Evolutionary conservation across 306 rosid species (phyloP).

Genomic region (Lagenaria siceraria): DNA sequence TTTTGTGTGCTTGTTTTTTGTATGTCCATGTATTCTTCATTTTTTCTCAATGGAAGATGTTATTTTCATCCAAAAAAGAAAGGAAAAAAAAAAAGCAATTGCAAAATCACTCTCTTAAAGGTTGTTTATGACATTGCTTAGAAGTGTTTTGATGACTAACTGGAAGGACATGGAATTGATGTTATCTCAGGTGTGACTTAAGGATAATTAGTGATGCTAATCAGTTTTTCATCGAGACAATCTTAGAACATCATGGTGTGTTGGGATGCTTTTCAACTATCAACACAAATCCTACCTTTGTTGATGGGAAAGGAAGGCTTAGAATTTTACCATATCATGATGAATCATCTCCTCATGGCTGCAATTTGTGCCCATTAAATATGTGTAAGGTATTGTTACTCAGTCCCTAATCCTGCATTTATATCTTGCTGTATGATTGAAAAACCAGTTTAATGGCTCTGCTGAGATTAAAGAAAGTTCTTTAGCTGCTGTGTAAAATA

Average conservation of each 20-base stretch:
- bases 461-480: neutral
- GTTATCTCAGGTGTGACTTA: slow-evolving; percentile 50
- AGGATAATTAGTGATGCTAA: slow-evolving; percentile 73
- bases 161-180: neutral
- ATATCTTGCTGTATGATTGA: neutral
- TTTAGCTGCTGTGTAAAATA: neutral
- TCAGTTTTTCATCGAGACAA: slow-evolving; percentile 41
- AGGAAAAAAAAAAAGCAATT: no score
- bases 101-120: neutral
- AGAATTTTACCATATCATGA: slow-evolving; percentile 42
- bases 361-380: slow-evolving; percentile 52
- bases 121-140: neutral
- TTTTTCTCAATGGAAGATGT: no score
- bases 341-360: slow-evolving; percentile 44
- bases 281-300: slow-evolving; percentile 38
- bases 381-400: slow-evolving; percentile 59
- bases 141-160: neutral
- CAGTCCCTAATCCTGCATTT: neutral
- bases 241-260: slow-evolving; percentile 49
- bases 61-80: no score
- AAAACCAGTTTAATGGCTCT: neutral
- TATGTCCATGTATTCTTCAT: no score
- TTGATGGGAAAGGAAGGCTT: slow-evolving; percentile 44
- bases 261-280: slow-evolving; percentile 53
- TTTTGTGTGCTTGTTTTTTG: no score